These are phyloP conservation scores for Citrullus amarus DNA, from an alignment of 306 rosid genomes.

Conservation along the genomic window DNA sequence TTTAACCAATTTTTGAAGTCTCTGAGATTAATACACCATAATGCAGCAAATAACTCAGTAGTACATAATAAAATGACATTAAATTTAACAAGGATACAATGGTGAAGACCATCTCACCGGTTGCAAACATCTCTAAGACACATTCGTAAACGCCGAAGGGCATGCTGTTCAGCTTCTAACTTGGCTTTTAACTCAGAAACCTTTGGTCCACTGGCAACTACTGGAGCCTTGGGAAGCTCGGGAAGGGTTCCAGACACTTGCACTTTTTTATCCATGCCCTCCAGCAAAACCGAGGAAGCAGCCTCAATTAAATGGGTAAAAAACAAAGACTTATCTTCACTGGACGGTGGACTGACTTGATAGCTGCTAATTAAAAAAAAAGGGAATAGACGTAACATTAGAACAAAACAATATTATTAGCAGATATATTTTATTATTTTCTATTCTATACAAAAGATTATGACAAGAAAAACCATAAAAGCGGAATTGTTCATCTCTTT, in stretches of 20 bases:
- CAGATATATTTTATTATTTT: neutral
- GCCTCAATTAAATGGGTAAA: constrained; percentile 63
- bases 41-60: neutral
- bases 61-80: neutral
- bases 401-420: neutral
- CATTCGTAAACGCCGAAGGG: constrained; percentile 93
- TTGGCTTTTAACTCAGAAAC: constrained; percentile 82
- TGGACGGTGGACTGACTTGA: constrained; percentile 45
- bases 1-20: too few species aligned
- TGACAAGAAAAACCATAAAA: neutral
- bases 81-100: neutral
- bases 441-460: neutral
- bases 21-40: neutral
- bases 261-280: constrained; percentile 40
- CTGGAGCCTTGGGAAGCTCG: constrained; percentile 93
- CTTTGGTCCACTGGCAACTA: constrained; percentile 77
- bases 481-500: neutral
- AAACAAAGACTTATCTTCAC: constrained; percentile 58
- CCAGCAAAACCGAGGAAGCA: constrained; percentile 58
- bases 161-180: constrained; percentile 94
- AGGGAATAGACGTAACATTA: constrained; percentile 6
- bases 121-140: constrained; percentile 98
- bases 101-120: constrained; percentile 38
- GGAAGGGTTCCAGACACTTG: constrained; percentile 32
- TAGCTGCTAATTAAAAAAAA: constrained; percentile 40